Evolutionary conservation across 78 protist species (phyloP), one percentile per base, ranked within the genome.

Genomic region (Dictyostelium brefeldianum): DNA sequence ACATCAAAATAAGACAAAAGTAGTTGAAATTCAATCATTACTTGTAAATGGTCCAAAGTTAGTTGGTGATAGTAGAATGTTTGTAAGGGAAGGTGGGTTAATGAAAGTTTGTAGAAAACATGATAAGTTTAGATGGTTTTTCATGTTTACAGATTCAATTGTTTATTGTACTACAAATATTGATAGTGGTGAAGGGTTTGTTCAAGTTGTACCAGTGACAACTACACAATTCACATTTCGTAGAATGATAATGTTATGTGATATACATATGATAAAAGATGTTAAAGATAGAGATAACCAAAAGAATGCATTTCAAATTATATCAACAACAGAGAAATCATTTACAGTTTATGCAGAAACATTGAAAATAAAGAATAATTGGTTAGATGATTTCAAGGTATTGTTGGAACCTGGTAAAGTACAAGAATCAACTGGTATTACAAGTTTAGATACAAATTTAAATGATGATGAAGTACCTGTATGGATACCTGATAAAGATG

Each of bases 31-130:
- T 56, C 95, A 91, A 54, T 56, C 59, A 12, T 17, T 46, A 1
- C 27, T 91, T 14, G 46, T 81, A 0, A 78, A 78, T 36, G 93
- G 85, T 3, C 93, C 92, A 25, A 77, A 43, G 75, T 53, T 74
- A 7, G 43, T 81, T 0, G 57, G 17, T 15, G 90, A 91, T 5
- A n/a, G n/a, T 22, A 67, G 95, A 36, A 46, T 78, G 5, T 91
- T 91, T 71, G 89, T 91, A 15, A 75, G 95, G 41, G 95, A 91
- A 36, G 95, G 95, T 22, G 36, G 57, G 0, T n/a, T 91, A 80
- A 78, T 78, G 89, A 91, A 91, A 27, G 95, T 91, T n/a, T 91
- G 95, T 54, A 75, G 95, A 64, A 91, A 91, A n/a, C 83, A 65
- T 6, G 54, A 64, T 50, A 91, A 91, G 59, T 53, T 71, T 17